Percentiles rank a stretch among this genome's conserved stretches.
Conservation (phyloP, 2,329 filamentous ascomycete genomes). For the Pseudogymnoascus sp. region DNA sequence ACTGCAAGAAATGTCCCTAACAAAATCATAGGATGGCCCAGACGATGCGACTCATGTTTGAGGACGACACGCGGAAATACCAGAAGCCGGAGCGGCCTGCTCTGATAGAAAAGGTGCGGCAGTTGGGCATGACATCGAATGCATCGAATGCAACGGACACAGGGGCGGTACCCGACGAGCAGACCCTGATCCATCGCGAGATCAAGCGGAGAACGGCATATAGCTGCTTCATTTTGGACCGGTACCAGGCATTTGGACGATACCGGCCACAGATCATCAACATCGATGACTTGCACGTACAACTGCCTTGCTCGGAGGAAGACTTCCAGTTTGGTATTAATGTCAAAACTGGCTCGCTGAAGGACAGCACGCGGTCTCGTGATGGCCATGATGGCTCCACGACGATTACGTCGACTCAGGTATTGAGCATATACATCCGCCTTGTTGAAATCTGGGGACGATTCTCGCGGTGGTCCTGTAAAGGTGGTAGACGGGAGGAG, state of each 20-base stretch:
- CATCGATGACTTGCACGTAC: constrained; percentile 53
- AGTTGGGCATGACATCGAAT: neutral
- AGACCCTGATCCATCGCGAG: constrained; percentile 51
- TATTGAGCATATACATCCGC: constrained; percentile 45
- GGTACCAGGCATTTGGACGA: constrained; percentile 58
- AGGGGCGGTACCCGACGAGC: constrained; percentile 20
- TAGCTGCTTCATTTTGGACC: constrained; percentile 66
- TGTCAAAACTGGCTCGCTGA: constrained; percentile 45
- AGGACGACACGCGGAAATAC: constrained; percentile 35
- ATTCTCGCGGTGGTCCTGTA: constrained; percentile 49
- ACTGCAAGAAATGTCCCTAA: neutral
- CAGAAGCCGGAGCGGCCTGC: constrained; percentile 21
- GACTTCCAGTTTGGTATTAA: constrained; percentile 56
- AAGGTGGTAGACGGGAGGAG: constrained; percentile 41
- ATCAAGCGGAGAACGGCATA: constrained; percentile 64
- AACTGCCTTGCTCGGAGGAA: constrained; percentile 60
- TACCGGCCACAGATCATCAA: constrained; percentile 53
- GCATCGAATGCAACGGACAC: neutral
- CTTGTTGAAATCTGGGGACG: constrained; percentile 54
- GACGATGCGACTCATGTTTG: constrained; percentile 52
- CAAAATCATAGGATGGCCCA: constrained; percentile 49
- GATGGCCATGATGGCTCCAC: constrained; percentile 19
- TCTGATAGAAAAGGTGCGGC: neutral
- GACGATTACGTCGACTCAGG: constrained; percentile 31
- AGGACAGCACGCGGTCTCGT: constrained; percentile 10